Base-by-base conservation (phyloP, 2,329 filamentous ascomycete genomes). In the Aspergillus fijiensis region DNA sequence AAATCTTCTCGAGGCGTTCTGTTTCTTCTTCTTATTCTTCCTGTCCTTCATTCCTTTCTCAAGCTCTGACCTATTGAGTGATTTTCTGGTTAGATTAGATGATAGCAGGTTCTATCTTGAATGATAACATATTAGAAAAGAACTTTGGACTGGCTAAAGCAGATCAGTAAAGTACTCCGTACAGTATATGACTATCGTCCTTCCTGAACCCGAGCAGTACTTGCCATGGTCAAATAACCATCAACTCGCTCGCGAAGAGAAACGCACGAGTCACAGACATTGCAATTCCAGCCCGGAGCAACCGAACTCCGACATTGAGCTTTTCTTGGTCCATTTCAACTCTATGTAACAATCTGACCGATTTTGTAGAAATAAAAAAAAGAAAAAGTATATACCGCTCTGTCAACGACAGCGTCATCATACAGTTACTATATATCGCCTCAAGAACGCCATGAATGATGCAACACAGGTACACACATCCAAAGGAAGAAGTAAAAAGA, bases 331-430 rank as follows among this genome's bases (percentile, higher is more conserved):
- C 35, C n/a, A 47, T 5, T 7, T 19, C 51, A 52, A 19, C 7
- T 31, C 23, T 53, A 53, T 53, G 49, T 51, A 55, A 57, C 58
- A 52, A 58, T 57, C 21, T 53, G 21, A 35, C 51, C 23, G 33
- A 11, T 6, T n/a, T 39, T 39, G 27, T 29, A 9, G 27, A 10
- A 10, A 9, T 0, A 29, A 29, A 29, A 9, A 9, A 29, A 2
- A 29, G 2, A 29, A 25, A 52, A 42, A 21, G 14, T 52, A 45
- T 53, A 53, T 53, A 53, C 51, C 16, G 27, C 42, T 45, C 51
- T 27, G 14, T 25, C 35, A 53, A 29, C 11, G 21, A n/a, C 25
- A 45, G 23, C 9, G 19, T 23, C 11, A 45, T 23, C 16, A 42
- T 21, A 25, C 35, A 53, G 12, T 12, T 45, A 29, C 27, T 25